phyloP scores from a whole-genome alignment of 1,139 yeast genomes.

The Yamadazyma blattariae region DNA sequence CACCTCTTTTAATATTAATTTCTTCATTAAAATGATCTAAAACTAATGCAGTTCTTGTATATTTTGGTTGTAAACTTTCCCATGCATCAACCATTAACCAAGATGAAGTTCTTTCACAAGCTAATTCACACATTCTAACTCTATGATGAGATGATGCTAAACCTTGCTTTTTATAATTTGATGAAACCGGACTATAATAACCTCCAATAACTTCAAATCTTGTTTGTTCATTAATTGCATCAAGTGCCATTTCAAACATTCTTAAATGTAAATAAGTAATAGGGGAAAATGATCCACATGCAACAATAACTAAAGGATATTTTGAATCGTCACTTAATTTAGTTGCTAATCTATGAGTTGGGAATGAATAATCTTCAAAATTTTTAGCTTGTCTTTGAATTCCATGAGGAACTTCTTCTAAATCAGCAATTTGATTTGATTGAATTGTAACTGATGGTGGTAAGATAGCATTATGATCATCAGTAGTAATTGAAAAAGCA shows the following conservation, averaged over 20 bases:
- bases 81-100: conserved; percentile 99
- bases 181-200: conserved; percentile 95
- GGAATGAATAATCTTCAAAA: conserved; percentile 70
- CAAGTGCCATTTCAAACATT: conserved; percentile 98
- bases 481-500: no score
- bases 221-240: conserved; percentile 89
- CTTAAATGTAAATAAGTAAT: conserved; percentile 90
- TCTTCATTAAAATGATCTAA: conserved; percentile 96
- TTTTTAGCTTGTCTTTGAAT: conserved; percentile 79
- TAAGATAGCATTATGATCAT: conserved; percentile 15
- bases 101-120: conserved; percentile 92
- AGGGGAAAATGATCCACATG: conserved; percentile 97
- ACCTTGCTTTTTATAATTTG: conserved; percentile 91
- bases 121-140: conserved; percentile 96
- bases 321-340: conserved; percentile 71
- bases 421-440: conserved; percentile 78
- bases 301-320: conserved; percentile 88
- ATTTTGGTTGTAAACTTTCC: conserved; percentile 91
- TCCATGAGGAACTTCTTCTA: conserved; percentile 96
- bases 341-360: conserved; percentile 79
- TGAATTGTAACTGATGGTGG: conserved; percentile 52
- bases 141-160: conserved; percentile 85
- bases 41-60: conserved; percentile 92
- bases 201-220: conserved; percentile 96
- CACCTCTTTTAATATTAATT: conserved; percentile 85